Evolutionary conservation across 441 rosid species (phyloP), one percentile per base, ranked within the genome.

Genomic region (Gossypium davidsonii): DNA sequence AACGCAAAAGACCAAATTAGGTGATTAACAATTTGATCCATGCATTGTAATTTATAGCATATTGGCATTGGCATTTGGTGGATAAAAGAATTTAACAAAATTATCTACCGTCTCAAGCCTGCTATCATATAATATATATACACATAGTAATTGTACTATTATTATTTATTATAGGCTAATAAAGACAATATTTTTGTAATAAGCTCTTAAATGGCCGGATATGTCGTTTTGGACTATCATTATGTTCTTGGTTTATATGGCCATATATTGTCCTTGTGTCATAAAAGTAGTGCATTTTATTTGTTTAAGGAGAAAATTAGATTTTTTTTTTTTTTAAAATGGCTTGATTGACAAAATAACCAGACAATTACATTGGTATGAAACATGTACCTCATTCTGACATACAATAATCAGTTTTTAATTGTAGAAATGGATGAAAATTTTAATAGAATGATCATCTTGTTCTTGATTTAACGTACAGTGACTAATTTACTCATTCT

Each of bases 321-420:
- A 26, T 3, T 26, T 26, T 26, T 26, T 26, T n/a, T n/a, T n/a
- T n/a, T n/a, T n/a, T n/a, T n/a, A n/a, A n/a, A n/a, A n/a, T n/a
- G 31, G 0, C 0, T 28, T 28, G 1, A 28, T 28, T 28, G 31
- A 28, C 0, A 0, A 28, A 28, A 28, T 28, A 28, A 28, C 0
- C 1, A 28, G 0, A 28, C 1, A 28, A 28, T 28, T 26, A 28
- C 1, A 28, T 5, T 3, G 31, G 5, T 28, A 0, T 28, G 31
- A 28, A 28, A 28, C 5, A 3, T 26, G 5, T 28, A 28, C 5
- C 0, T 28, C 1, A 28, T 26, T 26, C 1, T 26, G 4, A 26
- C 0, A 26, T 28, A 28, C 1, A 28, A 0, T 3, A 0, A 28
- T 28, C 5, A 28, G 5, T 3, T 28, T 26, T 28, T 3, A 3